Conservation (phyloP, 2,329 filamentous ascomycete genomes). For the Massarina eburnea region DNA sequence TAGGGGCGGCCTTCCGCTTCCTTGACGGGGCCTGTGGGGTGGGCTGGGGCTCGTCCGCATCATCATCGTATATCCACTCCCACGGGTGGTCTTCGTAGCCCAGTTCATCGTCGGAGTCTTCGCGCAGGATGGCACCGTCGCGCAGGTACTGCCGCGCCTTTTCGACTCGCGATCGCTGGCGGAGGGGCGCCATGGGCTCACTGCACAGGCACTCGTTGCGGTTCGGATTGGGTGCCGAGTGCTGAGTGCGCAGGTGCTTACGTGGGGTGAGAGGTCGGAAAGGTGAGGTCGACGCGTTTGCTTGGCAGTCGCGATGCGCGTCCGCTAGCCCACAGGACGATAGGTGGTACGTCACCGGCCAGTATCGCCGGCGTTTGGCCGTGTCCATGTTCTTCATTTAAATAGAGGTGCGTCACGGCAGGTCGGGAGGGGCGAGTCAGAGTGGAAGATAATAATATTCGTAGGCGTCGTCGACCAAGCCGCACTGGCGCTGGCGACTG, state of each 20-base stretch:
- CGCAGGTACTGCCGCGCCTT: constrained; percentile 55
- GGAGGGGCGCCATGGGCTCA: constrained; percentile 42
- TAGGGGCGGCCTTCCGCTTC: constrained; percentile 33
- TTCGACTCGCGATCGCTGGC: constrained; percentile 46
- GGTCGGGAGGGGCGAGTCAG: not conserved
- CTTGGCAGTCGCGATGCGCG: constrained; percentile 33
- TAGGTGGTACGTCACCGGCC: not conserved
- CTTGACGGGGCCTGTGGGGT: constrained; percentile 31
- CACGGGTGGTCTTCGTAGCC: constrained; percentile 53
- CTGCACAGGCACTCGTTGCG: constrained; percentile 13
- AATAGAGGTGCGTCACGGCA: too few relatives aligned
- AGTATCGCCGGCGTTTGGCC: too few relatives aligned
- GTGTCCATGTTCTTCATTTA: too few relatives aligned
- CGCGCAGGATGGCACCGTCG: constrained; percentile 65
- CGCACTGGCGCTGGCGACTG: constrained; percentile 30
- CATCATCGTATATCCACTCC: constrained; percentile 58
- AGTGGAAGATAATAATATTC: constrained; percentile 12
- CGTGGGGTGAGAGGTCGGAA: constrained; percentile 19
- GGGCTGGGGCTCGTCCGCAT: constrained; percentile 18
- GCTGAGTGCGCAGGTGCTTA: constrained; percentile 20
- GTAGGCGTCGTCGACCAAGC: constrained; percentile 18
- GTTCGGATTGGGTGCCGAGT: constrained; percentile 14
- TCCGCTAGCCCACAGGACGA: constrained; percentile 7
- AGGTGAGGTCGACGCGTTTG: constrained; percentile 30
- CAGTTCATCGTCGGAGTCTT: constrained; percentile 88